Base-by-base conservation (phyloP, 345 rosid species). In the Rhodomyrtus tomentosa region DNA sequence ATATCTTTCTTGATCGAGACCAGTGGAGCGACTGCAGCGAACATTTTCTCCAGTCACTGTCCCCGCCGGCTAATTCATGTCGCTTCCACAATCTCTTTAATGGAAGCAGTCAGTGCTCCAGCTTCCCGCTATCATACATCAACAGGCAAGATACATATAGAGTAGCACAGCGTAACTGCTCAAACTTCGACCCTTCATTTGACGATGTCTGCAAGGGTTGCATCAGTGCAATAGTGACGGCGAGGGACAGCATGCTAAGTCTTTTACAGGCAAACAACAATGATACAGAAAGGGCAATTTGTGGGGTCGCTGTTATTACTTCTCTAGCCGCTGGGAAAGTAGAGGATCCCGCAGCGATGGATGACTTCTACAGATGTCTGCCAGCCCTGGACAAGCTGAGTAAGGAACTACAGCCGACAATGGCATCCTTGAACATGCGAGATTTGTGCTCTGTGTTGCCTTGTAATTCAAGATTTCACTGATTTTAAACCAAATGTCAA, bases 361-460 rank as follows among this genome's bases (percentile, higher is more conserved):
- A 85, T 27, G 87, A 91, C 87, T 89, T 91, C 86, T 90, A 82
- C 54, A 88, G 87, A 52, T 93, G 96, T 82, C 86, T 93, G 88
- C 87, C 87, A 25, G 81, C 88, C 10, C 83, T 86, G 50, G 91
- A 91, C 59, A 84, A 32, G 15, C 81, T 38, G 21, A 91, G 96
- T 93, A 88, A 87, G 90, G 22, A 29, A 29, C 49, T 54, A 2
- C 76, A 18, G 76, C 45, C 45, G 36, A 36, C 36, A 21, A 32
- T 68, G 76, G 8, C 24, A 20, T 36, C 76, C 38, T 68, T 18
- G 76, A 8, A 20, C 76, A 68, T 68, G 76, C 45, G 18, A 36
- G 20, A 18, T 68, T 68, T 36, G 45, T 18, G 76, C 76, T 68
- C 16, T 5, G 3, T 36, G 24, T 68, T 68, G 76, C 76, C 45